Evolutionary conservation across 148 eudicot genomes (phyloP).

Genomic region (Nepenthes gracilis): DNA sequence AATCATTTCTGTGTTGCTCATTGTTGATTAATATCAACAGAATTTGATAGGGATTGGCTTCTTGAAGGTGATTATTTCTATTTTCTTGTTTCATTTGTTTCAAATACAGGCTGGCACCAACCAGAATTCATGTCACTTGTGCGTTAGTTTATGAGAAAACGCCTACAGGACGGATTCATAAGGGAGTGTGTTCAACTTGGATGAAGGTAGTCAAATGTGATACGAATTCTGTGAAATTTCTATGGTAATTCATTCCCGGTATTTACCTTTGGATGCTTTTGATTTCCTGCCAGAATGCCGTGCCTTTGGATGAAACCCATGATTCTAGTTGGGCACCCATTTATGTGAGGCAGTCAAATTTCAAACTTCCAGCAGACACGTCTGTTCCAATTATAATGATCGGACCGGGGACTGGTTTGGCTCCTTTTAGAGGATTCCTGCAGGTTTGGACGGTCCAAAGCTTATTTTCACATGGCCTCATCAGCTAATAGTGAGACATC

Average conservation of each 20-base stretch:
- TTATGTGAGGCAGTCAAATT: conserved; percentile 86
- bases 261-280: conserved; percentile 4
- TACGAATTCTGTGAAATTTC: not conserved
- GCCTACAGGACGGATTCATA: conserved; percentile 82
- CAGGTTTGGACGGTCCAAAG: conserved; percentile 36
- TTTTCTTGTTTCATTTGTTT: not conserved
- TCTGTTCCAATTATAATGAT: conserved; percentile 83
- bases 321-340: conserved; percentile 82
- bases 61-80: not conserved
- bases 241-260: not conserved
- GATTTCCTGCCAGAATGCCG: conserved; percentile 54
- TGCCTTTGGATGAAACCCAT: conserved; percentile 43
- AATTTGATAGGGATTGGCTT: not conserved
- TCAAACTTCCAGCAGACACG: conserved; percentile 74
- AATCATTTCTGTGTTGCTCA: too few species aligned
- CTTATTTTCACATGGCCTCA: not conserved
- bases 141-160: conserved; percentile 77
- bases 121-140: conserved; percentile 91
- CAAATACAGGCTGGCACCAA: conserved; percentile 57
- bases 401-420: conserved; percentile 98
- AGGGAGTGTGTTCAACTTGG: conserved; percentile 98
- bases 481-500: not conserved
- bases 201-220: conserved; percentile 62
- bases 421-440: conserved; percentile 97
- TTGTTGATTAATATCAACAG: too few species aligned